Base-by-base conservation (phyloP, 805 yeast species). In the Peterozyma xylosa region DNA sequence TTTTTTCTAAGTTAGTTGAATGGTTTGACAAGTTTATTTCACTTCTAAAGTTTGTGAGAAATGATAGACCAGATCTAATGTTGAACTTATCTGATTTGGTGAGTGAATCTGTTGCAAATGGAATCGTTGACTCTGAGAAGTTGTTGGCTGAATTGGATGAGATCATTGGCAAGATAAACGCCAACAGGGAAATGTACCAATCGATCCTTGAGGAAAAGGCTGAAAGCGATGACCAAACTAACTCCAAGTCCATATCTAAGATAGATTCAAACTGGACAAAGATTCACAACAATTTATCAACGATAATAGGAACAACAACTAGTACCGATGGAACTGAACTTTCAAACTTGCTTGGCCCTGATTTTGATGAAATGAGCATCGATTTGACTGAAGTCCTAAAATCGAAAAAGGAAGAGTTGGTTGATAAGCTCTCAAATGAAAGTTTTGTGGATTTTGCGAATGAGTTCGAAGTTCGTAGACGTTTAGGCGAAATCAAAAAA, bases 11-110 rank as follows among this genome's bases (percentile, higher is more conserved):
- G 3, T 64, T 93, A 42, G 71, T 87, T 38, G 60, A 61, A 5
- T 91, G 97, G 97, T 68, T 87, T 38, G 78, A 84, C 46, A 66
- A 70, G 15, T 78, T 88, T 42, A 65, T 89, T 27, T 64, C 67
- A 11, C 77, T 86, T 48, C 63, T 90, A 41, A 73, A 86, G 45
- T 67, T 70, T 42, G 86, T 90, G 45, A 80, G 73, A 54, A 63
- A 53, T 11, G 66, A 66, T 4, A 56, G 64, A 6, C 63, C 62
- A 1, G 60, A 57, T 14, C 63, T 69, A 39, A 63, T 69, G 45
- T 52, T 86, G 4, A 75, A 78, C 49, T 56, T 86, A 30, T 59
- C 55, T 3, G 51, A 51, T 1, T 48, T 77, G 32, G 48, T 74
- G 0, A 42, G 41, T 1, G 48, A 52, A 2, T 39, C 52, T 9